Evolutionary conservation across 2,329 filamentous ascomycete genomes (phyloP).

Genomic region (Bipolaris sorokiniana): DNA sequence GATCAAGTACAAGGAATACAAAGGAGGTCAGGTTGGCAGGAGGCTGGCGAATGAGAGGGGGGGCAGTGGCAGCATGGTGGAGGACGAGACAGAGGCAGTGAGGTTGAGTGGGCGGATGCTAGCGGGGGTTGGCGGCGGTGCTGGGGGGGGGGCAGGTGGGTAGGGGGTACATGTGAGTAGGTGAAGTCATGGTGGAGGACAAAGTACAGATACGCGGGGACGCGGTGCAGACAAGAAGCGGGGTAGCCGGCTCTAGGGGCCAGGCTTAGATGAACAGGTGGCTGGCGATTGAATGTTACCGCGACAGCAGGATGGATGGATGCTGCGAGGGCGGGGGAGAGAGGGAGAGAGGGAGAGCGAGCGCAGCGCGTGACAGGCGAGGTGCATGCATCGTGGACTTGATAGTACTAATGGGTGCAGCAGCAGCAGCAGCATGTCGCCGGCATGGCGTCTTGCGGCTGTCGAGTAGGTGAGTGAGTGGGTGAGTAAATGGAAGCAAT

Average conservation of each 20-base stretch:
- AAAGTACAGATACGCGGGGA: slow-evolving; percentile 39
- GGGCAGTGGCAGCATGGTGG: slow-evolving; percentile 35
- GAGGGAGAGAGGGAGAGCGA: slow-evolving; percentile 15
- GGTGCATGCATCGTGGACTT: slow-evolving; percentile 30
- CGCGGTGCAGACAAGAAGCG: slow-evolving; percentile 43
- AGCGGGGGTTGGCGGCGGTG: slow-evolving; percentile 33
- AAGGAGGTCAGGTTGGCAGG: slow-evolving; percentile 44
- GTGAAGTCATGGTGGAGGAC: slow-evolving; percentile 11
- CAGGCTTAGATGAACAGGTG: slow-evolving; percentile 43
- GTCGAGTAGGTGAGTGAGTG: too few species aligned
- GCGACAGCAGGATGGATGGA: slow-evolving; percentile 37
- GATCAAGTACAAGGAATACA: slow-evolving; percentile 51
- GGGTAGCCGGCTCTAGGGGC: slow-evolving; percentile 43
- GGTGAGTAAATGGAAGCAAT: too few species aligned
- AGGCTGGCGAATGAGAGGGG: slow-evolving; percentile 45
- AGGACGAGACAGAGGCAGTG: slow-evolving; percentile 40
- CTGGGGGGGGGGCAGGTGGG: slow-evolving; percentile 18
- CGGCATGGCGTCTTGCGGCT: too few species aligned
- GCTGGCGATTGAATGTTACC: slow-evolving; percentile 45
- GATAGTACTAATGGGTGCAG: slow-evolving; percentile 36
- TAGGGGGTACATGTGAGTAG: slow-evolving; percentile 35
- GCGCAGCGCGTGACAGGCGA: slow-evolving; percentile 42
- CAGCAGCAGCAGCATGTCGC: slow-evolving; percentile 15
- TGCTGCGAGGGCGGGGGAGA: slow-evolving; percentile 34
- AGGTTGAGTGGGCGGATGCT: slow-evolving; percentile 41